Evolutionary conservation across 2,329 filamentous ascomycete genomes (phyloP).

Genomic region (Clonostachys sp.): DNA sequence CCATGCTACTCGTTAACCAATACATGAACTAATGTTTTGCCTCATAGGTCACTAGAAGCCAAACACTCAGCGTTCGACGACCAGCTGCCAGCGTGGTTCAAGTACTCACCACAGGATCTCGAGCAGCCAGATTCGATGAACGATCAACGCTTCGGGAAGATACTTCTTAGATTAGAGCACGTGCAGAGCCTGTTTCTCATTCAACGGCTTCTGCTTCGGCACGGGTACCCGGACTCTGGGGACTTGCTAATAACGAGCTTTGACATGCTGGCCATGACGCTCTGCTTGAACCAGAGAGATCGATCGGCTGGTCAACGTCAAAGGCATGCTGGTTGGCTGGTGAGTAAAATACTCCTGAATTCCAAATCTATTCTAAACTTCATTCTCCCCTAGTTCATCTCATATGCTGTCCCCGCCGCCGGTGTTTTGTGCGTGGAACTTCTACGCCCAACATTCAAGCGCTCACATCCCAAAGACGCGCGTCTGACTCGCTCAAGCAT

Average conservation of each 20-base stretch:
- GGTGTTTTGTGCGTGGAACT: conserved; percentile 38
- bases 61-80: no score
- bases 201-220: conserved; percentile 42
- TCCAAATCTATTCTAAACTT: no score
- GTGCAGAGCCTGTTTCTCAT: conserved; percentile 54
- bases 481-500: conserved; percentile 28
- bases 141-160: conserved; percentile 27
- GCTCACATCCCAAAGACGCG: neutral
- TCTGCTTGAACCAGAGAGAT: conserved; percentile 34
- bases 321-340: neutral
- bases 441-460: neutral
- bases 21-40: no score
- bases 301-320: neutral
- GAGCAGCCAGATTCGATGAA: no score
- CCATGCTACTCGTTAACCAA: no score
- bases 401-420: conserved; percentile 39
- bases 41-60: no score
- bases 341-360: no score
- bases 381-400: conserved; percentile 23
- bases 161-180: conserved; percentile 41
- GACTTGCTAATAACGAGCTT: conserved; percentile 36
- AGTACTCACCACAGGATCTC: no score
- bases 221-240: neutral
- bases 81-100: no score
- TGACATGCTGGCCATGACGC: conserved; percentile 37